These are phyloP conservation scores for Bipolaris sorokiniana DNA, from an alignment of 2,329 filamentous ascomycete genomes.

Conservation along the genomic window DNA sequence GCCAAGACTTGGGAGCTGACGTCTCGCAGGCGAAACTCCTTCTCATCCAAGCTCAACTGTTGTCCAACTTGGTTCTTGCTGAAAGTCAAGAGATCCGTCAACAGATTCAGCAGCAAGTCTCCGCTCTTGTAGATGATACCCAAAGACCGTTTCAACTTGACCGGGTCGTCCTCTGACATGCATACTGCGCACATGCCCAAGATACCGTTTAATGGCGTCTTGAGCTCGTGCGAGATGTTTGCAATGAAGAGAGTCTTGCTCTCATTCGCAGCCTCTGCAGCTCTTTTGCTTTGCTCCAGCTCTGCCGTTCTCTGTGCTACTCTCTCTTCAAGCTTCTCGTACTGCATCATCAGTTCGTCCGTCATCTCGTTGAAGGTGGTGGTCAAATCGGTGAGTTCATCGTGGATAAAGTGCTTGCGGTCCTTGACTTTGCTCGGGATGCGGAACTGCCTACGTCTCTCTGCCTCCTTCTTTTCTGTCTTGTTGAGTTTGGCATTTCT, in stretches of 20 bases:
- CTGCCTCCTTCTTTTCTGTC: constrained; percentile 48
- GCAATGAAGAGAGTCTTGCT: constrained; percentile 98
- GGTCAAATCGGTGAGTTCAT: constrained; percentile 84
- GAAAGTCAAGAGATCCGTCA: constrained; percentile 90
- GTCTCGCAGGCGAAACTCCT: constrained; percentile 83
- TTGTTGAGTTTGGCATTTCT: constrained; percentile 42
- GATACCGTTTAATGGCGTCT: constrained; percentile 94
- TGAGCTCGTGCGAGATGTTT: constrained; percentile 86
- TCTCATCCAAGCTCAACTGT: constrained; percentile 79
- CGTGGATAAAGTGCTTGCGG: constrained; percentile 75
- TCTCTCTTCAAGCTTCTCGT: constrained; percentile 81
- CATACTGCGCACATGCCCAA: constrained; percentile 92
- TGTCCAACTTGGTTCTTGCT: constrained; percentile 95
- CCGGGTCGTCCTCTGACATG: constrained; percentile 85
- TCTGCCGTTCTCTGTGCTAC: constrained; percentile 83
- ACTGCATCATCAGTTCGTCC: constrained; percentile 86
- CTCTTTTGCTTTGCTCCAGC: constrained; percentile 86
- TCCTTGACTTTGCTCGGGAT: constrained; percentile 84
- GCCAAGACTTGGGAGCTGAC: constrained; percentile 80
- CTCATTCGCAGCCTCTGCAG: constrained; percentile 92
- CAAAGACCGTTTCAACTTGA: constrained; percentile 79
- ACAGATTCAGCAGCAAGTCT: constrained; percentile 80
- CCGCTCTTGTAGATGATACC: constrained; percentile 89
- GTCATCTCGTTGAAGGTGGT: constrained; percentile 92
- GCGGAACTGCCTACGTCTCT: constrained; percentile 68